Evolutionary conservation across 768 basidiomycete species (phyloP), one percentile per base, ranked within the genome.

Genomic region (Fomitopsis serialis): DNA sequence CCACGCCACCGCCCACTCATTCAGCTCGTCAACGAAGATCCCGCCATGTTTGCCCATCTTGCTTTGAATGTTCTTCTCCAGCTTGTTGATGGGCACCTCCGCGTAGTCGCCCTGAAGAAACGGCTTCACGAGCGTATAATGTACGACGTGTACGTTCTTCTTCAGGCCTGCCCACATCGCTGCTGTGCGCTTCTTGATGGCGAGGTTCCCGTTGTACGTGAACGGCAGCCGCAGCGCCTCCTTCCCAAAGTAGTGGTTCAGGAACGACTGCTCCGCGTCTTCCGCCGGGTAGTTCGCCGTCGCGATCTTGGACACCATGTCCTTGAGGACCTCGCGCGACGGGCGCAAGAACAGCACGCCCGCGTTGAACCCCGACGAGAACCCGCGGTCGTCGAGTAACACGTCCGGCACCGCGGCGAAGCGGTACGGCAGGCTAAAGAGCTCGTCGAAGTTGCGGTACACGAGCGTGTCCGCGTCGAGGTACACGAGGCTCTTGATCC

Each of bases 221-320:
- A 69, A 70, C 21, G 71, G 71, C 19, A 73, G 64, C 6, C 64
- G 63, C 32, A 68, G 54, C 23, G 53, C 61, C 46, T 70, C 65
- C 13, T 63, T 61, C 45, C 64, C 70, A 46, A 67, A 73, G 57
- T 70, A 73, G 22, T 63, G 52, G 53, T 73, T 73, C 22, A 73
- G 58, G 59, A 78, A 79, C 12, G 74, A 71, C 62, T 76, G 73
- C 45, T 73, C 72, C 2, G 77, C 77, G 45, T 72, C 61, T 27
- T 67, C 55, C 9, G 72, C 58, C 3, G 69, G 64, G 56, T 67
- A 77, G 19, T 65, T 60, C 29, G 76, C 74, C 0, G 68, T 68
- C 44, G 68, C 69, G 58, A 78, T 68, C 60, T 72, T 69, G 15
- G 58, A 55, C 8, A 68, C 57, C 68, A 72, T 63, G 56, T 63